phyloP scores from a whole-genome alignment of 176 grass and related monocot genomes.

The Puya raimondii region DNA sequence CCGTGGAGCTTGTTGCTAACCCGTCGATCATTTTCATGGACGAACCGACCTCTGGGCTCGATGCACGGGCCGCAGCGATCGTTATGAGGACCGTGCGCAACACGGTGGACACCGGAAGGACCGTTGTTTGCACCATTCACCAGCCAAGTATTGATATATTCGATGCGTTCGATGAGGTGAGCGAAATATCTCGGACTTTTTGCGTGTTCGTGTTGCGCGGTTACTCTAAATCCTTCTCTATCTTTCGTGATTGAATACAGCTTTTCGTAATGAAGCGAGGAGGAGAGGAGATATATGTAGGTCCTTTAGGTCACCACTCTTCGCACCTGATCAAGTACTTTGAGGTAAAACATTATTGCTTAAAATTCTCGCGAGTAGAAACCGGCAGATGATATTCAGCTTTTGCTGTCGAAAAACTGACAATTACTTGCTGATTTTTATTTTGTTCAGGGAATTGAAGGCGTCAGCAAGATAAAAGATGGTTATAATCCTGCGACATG shows the following conservation, averaged over 20 bases:
- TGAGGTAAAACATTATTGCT: slow-evolving; percentile 40
- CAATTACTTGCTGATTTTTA: background rate
- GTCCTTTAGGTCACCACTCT: slow-evolving; percentile 56
- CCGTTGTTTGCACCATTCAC: too few species aligned
- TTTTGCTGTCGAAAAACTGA: background rate
- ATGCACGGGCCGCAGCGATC: slow-evolving; percentile 81
- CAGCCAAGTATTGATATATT: slow-evolving; percentile 73
- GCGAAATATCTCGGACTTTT: background rate
- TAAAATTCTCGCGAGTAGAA: background rate
- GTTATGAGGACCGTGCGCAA: slow-evolving; percentile 64
- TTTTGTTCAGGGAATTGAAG: slow-evolving; percentile 39
- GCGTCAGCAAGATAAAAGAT: slow-evolving; percentile 66
- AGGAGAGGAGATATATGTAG: slow-evolving; percentile 78
- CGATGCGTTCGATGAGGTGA: slow-evolving; percentile 89
- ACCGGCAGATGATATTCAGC: too few species aligned
- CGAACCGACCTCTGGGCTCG: slow-evolving; percentile 75
- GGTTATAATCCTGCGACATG: slow-evolving; percentile 87
- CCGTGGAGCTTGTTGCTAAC: too few species aligned
- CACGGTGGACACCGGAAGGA: too few species aligned
- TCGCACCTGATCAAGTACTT: slow-evolving; percentile 56
- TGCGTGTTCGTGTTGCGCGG: background rate
- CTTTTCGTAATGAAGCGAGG: slow-evolving; percentile 76
- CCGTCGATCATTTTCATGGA: slow-evolving; percentile 50
- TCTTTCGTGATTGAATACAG: slow-evolving; percentile 19
- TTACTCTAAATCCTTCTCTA: background rate